Evolutionary conservation across 1,284 basidiomycete genomes (phyloP).

Genomic region (Ceratobasidium sp.): DNA sequence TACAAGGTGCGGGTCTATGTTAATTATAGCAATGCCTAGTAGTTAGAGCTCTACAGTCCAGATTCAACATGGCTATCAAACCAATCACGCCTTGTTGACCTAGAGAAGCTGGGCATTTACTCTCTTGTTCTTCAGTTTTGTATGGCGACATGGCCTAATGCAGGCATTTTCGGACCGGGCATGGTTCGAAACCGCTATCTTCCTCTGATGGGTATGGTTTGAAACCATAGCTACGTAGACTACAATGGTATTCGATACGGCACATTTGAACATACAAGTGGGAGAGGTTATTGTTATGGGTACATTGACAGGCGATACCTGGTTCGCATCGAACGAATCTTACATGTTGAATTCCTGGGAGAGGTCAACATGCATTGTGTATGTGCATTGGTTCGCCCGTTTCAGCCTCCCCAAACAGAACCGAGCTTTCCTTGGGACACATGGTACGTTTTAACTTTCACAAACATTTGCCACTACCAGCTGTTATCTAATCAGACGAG

Average conservation of each 20-base stretch:
- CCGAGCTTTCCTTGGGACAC: slow-evolving; percentile 11
- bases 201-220: slow-evolving; percentile 8
- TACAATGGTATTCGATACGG: slow-evolving; percentile 31
- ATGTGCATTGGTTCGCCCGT: background rate
- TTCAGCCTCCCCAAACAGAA: background rate
- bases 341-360: slow-evolving; percentile 1
- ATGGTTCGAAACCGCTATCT: slow-evolving; percentile 17
- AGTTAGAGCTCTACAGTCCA: background rate
- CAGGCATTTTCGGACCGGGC: slow-evolving; percentile 29
- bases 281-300: slow-evolving; percentile 26
- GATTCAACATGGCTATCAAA: slow-evolving; percentile 8
- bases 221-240: slow-evolving; percentile 37
- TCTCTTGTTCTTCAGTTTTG: slow-evolving; percentile 2
- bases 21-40: background rate
- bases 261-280: background rate
- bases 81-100: slow-evolving; percentile 7
- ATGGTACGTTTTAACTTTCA: background rate
- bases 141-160: slow-evolving; percentile 4
- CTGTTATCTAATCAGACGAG: background rate
- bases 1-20: slow-evolving; percentile 2
- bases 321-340: slow-evolving; percentile 27
- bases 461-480: background rate
- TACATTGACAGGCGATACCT: slow-evolving; percentile 10
- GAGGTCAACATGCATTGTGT: too few species aligned
- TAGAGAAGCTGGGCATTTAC: background rate